Base-by-base conservation (phyloP, 2,329 filamentous ascomycete genomes). In the Verruconis gallopava region DNA sequence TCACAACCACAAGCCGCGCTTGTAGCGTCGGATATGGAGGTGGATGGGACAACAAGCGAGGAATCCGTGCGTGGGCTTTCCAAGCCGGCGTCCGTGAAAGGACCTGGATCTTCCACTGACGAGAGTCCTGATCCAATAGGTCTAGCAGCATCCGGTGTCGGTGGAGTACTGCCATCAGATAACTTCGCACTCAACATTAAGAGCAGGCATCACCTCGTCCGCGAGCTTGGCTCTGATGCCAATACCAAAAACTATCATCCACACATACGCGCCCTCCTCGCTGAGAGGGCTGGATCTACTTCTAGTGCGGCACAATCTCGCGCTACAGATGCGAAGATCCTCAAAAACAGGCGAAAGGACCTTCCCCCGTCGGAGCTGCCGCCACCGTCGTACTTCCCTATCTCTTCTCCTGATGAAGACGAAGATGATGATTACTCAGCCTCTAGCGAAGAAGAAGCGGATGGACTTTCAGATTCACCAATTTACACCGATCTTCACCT, bases 291-390 rank as follows among this genome's bases (percentile, higher is more conserved):
- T 13, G 5, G 14, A 5, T 28, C 17, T 9, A 13, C 13, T 5
- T 30, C 21, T 11, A 21, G 17, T 6, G n/a, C 25, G 30, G 35
- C 21, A 5, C 11, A 32, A 33, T 12, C n/a, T 14, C 5, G 19
- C 2, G 18, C 15, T 3, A 18, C 20, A 5, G 18, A 40, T 73
- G 65, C 94, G 77, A 17, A 88, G 68, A 53, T 79, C 67, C 33
- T 80, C 63, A 49, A 85, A 67, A 44, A 81, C 63, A 47, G 89
- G 72, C 44, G 80, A 68, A 38, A 89, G 64, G 39, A 89, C 68
- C 37, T 69, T 4, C 61, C 62, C 0, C 63, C 57, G 11, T 68
- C 66, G 0, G 43, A 49, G 5, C 56, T 70, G 1, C 67, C 67
- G 2, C 62, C 64, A 1, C 60, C 66, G 1, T 62, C 64, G 0